Conservation (phyloP, 2,329 filamentous ascomycete species). For the Endoconidiophora laricicola region DNA sequence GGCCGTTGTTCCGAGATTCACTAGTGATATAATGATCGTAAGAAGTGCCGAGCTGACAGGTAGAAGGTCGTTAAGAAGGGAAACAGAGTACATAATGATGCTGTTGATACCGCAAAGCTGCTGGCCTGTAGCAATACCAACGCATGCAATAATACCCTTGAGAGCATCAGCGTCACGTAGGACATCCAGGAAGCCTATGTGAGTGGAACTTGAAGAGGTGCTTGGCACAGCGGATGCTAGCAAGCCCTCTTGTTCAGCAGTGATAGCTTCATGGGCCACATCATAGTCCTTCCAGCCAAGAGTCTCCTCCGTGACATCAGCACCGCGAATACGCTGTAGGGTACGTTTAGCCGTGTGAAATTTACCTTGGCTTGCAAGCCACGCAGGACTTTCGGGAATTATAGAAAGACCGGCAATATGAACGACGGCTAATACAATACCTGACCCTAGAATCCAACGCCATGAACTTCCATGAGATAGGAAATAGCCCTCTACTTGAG, state of each 20-base stretch:
- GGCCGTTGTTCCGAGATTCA: slow-evolving; percentile 74
- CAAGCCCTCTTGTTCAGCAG: slow-evolving; percentile 54
- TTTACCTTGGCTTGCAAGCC: slow-evolving; percentile 56
- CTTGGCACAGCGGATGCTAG: slow-evolving; percentile 25
- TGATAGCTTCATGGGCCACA: slow-evolving; percentile 23
- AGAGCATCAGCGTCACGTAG: slow-evolving; percentile 50
- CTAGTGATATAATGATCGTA: slow-evolving; percentile 70
- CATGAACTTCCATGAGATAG: slow-evolving; percentile 64
- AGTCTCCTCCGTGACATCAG: slow-evolving; percentile 59
- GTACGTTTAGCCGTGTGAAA: slow-evolving; percentile 44
- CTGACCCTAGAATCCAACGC: slow-evolving; percentile 66
- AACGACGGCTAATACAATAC: slow-evolving; percentile 47
- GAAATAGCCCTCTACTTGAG: slow-evolving; percentile 77
- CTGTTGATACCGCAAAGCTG: slow-evolving; percentile 92
- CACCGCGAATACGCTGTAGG: slow-evolving; percentile 62
- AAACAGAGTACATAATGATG: slow-evolving; percentile 97
- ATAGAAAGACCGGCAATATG: slow-evolving; percentile 57
- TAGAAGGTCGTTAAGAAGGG: slow-evolving; percentile 64
- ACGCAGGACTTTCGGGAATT: slow-evolving; percentile 77
- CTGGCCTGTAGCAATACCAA: slow-evolving; percentile 83
- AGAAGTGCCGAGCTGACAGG: slow-evolving; percentile 67
- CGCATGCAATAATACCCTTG: slow-evolving; percentile 62
- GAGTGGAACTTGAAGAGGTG: slow-evolving; percentile 14
- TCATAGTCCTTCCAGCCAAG: slow-evolving; percentile 30
- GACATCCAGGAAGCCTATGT: slow-evolving; percentile 48